These are phyloP conservation scores for Grigorovia yakushimaensis DNA, from an alignment of 805 yeast species.

Conservation along the genomic window DNA sequence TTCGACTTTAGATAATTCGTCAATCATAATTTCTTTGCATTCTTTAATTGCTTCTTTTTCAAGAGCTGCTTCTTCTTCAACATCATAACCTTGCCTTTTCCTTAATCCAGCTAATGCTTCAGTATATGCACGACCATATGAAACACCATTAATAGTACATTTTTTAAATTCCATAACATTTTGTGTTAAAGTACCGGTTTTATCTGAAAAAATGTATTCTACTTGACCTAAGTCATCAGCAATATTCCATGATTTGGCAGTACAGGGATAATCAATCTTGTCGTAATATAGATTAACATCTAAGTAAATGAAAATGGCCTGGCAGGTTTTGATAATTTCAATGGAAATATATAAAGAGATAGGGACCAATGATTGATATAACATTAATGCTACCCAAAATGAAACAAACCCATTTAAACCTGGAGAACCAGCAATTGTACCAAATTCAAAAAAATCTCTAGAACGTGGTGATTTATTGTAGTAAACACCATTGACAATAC, in stretches of 20 bases:
- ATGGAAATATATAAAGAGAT: slow-evolving; percentile 74
- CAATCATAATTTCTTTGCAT: slow-evolving; percentile 53
- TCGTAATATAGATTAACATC: slow-evolving; percentile 65
- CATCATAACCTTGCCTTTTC: slow-evolving; percentile 69
- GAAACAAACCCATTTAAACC: slow-evolving; percentile 60
- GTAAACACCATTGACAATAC: slow-evolving; percentile 60
- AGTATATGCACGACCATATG: slow-evolving; percentile 74
- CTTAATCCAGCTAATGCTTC: slow-evolving; percentile 75
- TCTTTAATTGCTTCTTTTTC: slow-evolving; percentile 45
- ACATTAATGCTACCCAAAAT: slow-evolving; percentile 66
- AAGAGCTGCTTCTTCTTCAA: slow-evolving; percentile 45
- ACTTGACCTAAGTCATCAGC: slow-evolving; percentile 83
- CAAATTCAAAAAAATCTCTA: slow-evolving; percentile 56
- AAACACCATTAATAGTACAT: slow-evolving; percentile 62
- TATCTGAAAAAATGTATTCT: slow-evolving; percentile 76
- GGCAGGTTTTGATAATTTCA: slow-evolving; percentile 76
- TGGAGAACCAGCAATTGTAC: slow-evolving; percentile 54
- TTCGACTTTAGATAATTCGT: slow-evolving; percentile 31
- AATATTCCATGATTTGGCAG: slow-evolving; percentile 78
- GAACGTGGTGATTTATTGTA: slow-evolving; percentile 41
- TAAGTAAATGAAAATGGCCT: slow-evolving; percentile 70
- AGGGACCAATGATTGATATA: slow-evolving; percentile 75
- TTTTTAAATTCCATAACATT: slow-evolving; percentile 82
- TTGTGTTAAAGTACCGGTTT: slow-evolving; percentile 78
- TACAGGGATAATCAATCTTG: slow-evolving; percentile 67